Evolutionary conservation across 495 filamentous ascomycete genomes (phyloP).

Genomic region (Hypoxylon subgilvum): DNA sequence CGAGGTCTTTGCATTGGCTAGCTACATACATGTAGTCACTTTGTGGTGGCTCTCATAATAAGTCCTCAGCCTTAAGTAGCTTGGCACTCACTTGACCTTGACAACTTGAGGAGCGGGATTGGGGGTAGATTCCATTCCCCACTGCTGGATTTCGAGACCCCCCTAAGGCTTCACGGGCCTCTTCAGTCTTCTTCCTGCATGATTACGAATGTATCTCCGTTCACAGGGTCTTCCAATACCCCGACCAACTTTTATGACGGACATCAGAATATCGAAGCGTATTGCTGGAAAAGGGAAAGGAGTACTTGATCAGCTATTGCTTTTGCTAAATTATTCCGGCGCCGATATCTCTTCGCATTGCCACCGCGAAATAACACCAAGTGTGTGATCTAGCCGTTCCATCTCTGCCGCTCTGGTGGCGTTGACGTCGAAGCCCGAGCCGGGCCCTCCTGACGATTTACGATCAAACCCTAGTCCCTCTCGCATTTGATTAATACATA

Average conservation of each 20-base stretch:
- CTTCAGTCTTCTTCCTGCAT: constrained; percentile 6
- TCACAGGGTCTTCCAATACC: constrained; percentile 4
- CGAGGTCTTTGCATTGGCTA: no score
- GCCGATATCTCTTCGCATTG: background rate
- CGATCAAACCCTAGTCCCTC: background rate
- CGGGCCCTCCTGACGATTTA: constrained; percentile 2
- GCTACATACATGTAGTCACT: no score
- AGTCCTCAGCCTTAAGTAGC: constrained; percentile 22
- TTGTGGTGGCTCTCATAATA: no score
- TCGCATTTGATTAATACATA: background rate
- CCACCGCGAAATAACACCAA: constrained; percentile 4
- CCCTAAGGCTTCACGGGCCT: constrained; percentile 2
- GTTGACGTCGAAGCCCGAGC: constrained; percentile 20
- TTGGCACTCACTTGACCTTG: constrained; percentile 5
- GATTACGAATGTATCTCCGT: constrained; percentile 2
- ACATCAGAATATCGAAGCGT: background rate
- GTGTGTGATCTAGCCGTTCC: background rate
- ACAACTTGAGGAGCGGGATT: constrained; percentile 6
- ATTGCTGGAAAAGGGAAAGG: background rate
- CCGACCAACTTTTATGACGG: constrained; percentile 4
- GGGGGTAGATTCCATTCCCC: constrained; percentile 24
- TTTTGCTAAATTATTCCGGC: background rate
- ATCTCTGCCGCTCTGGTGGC: background rate
- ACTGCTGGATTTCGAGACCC: constrained; percentile 16
- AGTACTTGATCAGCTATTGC: background rate